phyloP scores from a whole-genome alignment of 129 eudicot species.

The Lonicera japonica region DNA sequence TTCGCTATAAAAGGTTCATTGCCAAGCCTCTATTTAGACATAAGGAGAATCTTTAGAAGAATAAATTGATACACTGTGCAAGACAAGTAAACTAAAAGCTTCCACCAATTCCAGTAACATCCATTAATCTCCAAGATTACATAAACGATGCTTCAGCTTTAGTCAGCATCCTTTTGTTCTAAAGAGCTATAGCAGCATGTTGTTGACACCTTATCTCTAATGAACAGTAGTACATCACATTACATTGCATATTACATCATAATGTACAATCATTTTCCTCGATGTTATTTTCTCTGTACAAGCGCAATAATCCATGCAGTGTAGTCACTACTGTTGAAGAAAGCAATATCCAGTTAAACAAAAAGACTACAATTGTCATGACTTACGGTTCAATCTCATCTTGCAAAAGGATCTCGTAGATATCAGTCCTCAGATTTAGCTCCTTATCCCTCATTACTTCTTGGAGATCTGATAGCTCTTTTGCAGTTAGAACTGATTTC shows the following conservation, averaged over 20 bases:
- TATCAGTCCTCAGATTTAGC: constrained; percentile 83
- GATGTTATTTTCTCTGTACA: not conserved
- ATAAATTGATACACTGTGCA: too few species aligned
- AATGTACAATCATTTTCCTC: not conserved
- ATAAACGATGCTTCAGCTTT: too few species aligned
- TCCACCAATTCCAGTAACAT: too few species aligned
- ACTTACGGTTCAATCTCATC: constrained; percentile 45
- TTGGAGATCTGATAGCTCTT: constrained; percentile 87
- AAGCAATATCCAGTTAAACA: not conserved
- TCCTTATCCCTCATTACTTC: constrained; percentile 98
- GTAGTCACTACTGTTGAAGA: too few species aligned
- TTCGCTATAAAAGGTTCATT: too few species aligned
- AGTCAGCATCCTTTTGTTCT: too few species aligned
- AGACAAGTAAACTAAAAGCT: too few species aligned
- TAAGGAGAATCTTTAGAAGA: too few species aligned
- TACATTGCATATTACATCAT: not conserved
- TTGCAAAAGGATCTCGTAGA: constrained; percentile 81
- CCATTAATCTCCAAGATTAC: too few species aligned
- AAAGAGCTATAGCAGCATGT: too few species aligned
- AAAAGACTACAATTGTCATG: not conserved
- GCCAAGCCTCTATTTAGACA: too few species aligned
- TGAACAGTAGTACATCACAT: not conserved
- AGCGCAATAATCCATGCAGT: not conserved
- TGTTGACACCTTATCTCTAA: not conserved
- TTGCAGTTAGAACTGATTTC: constrained; percentile 46